phyloP scores from a whole-genome alignment of 768 basidiomycete genomes.

The Collybia mongolica region DNA sequence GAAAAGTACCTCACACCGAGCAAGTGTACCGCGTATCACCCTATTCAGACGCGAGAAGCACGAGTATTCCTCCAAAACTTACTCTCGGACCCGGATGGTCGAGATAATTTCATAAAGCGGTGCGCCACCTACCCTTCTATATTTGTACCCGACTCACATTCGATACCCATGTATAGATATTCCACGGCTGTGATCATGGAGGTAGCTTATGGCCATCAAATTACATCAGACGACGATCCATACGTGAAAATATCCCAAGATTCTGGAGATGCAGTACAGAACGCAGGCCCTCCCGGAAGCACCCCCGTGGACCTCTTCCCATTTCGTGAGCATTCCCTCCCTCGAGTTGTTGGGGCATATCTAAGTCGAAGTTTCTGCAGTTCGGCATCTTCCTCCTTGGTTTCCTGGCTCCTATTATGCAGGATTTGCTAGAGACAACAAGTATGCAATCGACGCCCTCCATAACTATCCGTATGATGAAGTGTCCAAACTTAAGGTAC shows the following conservation, averaged over 20 bases:
- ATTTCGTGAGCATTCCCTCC: constrained; percentile 8
- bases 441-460: constrained; percentile 24
- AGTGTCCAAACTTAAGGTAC: constrained; percentile 25
- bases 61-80: constrained; percentile 5
- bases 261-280: constrained; percentile 1
- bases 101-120: constrained; percentile 15
- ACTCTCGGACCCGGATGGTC: constrained; percentile 1
- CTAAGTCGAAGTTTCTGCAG: constrained; percentile 16
- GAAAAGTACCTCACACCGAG: constrained; percentile 1
- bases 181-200: constrained; percentile 11
- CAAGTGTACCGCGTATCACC: constrained; percentile 1
- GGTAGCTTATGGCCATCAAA: constrained; percentile 14
- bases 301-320: constrained; percentile 14
- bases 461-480: constrained; percentile 28
- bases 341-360: neutral
- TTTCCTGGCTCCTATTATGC: constrained; percentile 36
- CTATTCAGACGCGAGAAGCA: constrained; percentile 3
- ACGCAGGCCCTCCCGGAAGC: constrained; percentile 8
- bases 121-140: constrained; percentile 5
- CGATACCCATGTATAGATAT: constrained; percentile 5
- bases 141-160: neutral
- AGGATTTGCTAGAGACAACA: constrained; percentile 28
- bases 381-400: constrained; percentile 38
- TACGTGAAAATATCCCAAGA: constrained; percentile 11
- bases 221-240: constrained; percentile 13